These are phyloP conservation scores for Basidioascus undulatus DNA, from an alignment of 768 basidiomycete genomes.

Conservation along the genomic window DNA sequence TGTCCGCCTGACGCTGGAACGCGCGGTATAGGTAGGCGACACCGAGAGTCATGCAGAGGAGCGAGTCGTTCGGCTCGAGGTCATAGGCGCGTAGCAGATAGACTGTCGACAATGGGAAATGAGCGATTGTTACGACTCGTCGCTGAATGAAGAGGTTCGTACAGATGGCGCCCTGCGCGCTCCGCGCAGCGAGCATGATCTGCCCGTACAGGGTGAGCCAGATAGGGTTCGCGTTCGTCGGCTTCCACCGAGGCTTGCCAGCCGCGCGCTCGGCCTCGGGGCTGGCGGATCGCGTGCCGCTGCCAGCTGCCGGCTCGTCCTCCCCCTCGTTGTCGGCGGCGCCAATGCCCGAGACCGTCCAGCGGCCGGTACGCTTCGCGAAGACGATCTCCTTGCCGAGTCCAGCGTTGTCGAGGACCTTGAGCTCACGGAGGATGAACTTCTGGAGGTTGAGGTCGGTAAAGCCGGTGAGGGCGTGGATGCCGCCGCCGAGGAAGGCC, in stretches of 20 bases:
- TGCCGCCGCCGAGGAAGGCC: slow-evolving; percentile 45
- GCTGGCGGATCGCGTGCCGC: background rate
- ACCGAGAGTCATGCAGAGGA: slow-evolving; percentile 59
- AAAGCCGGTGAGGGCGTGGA: slow-evolving; percentile 47
- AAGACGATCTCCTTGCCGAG: slow-evolving; percentile 39
- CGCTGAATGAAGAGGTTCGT: background rate
- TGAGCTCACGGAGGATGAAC: slow-evolving; percentile 56
- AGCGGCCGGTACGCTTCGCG: slow-evolving; percentile 28
- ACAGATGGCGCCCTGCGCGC: slow-evolving; percentile 84
- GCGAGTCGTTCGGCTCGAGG: slow-evolving; percentile 54
- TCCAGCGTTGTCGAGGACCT: slow-evolving; percentile 38
- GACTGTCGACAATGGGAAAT: slow-evolving; percentile 24
- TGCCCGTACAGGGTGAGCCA: slow-evolving; percentile 60
- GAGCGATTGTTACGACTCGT: background rate
- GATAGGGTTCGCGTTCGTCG: slow-evolving; percentile 47
- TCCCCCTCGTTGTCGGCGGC: slow-evolving; percentile 19
- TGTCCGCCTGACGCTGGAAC: slow-evolving; percentile 84
- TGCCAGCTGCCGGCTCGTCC: slow-evolving; percentile 7
- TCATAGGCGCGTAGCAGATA: slow-evolving; percentile 78
- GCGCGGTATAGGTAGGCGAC: slow-evolving; percentile 71
- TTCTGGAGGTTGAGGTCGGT: slow-evolving; percentile 59
- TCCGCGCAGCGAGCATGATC: slow-evolving; percentile 53
- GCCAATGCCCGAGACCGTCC: slow-evolving; percentile 16
- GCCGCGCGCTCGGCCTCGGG: slow-evolving; percentile 5
- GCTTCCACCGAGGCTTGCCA: slow-evolving; percentile 15